These are phyloP conservation scores for Microsporum audouinii DNA, from an alignment of 2,329 filamentous ascomycete genomes.

Conservation along the genomic window DNA sequence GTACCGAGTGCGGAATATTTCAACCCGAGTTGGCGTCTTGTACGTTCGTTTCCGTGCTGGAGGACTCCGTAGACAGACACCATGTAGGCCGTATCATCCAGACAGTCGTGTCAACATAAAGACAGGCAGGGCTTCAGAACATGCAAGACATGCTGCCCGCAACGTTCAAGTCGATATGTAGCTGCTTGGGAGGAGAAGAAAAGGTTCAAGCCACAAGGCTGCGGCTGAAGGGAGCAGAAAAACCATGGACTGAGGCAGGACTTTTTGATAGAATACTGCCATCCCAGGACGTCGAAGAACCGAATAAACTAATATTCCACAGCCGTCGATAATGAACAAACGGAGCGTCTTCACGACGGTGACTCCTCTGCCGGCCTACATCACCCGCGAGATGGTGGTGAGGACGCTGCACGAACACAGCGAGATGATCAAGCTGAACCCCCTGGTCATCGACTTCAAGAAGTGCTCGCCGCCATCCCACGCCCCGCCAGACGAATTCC, in stretches of 20 bases:
- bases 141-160: too few species aligned
- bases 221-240: not conserved
- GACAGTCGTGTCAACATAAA: too few species aligned
- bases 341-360: slow-evolving; percentile 54
- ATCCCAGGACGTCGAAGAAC: not conserved
- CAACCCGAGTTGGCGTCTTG: not conserved
- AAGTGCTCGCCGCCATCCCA: slow-evolving; percentile 55
- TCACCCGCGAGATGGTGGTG: slow-evolving; percentile 59
- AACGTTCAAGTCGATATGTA: too few species aligned
- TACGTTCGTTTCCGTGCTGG: too few species aligned
- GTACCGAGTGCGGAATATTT: not conserved
- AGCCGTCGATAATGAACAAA: not conserved
- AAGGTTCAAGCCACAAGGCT: not conserved
- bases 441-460: slow-evolving; percentile 62
- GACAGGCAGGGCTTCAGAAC: too few species aligned
- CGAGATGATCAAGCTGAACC: slow-evolving; percentile 81
- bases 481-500: slow-evolving; percentile 58
- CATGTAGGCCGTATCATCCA: too few species aligned
- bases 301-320: not conserved
- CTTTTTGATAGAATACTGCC: not conserved
- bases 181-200: too few species aligned
- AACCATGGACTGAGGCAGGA: too few species aligned
- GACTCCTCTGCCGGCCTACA: slow-evolving; percentile 59
- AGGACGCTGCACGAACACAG: slow-evolving; percentile 65
- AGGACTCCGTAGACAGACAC: too few species aligned